Evolutionary conservation across 2,329 filamentous ascomycete species (phyloP).

Genomic region (Neonectria sp.): DNA sequence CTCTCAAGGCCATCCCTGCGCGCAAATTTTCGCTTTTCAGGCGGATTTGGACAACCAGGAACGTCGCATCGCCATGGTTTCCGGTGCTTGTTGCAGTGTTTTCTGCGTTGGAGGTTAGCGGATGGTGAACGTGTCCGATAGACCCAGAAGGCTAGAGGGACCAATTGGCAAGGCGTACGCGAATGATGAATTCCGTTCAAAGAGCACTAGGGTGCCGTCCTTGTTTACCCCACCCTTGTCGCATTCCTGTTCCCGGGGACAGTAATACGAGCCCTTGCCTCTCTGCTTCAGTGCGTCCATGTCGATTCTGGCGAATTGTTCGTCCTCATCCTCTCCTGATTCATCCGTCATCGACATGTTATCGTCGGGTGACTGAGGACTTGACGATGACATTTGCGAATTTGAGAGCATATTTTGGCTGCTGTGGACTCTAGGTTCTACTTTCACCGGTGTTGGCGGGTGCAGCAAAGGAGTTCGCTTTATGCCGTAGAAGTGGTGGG

Average conservation of each 20-base stretch:
- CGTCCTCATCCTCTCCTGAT: slow-evolving; percentile 52
- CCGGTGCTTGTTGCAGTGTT: slow-evolving; percentile 61
- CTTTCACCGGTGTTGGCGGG: slow-evolving; percentile 33
- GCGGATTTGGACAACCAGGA: slow-evolving; percentile 58
- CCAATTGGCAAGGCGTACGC: slow-evolving; percentile 48
- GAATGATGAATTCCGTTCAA: slow-evolving; percentile 61
- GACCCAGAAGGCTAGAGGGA: slow-evolving; percentile 21
- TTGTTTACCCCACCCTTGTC: slow-evolving; percentile 60
- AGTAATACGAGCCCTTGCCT: slow-evolving; percentile 57
- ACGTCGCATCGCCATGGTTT: slow-evolving; percentile 59
- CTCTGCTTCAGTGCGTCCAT: slow-evolving; percentile 58
- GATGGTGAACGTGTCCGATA: slow-evolving; percentile 18
- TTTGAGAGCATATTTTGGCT: slow-evolving; percentile 44
- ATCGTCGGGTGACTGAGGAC: slow-evolving; percentile 30
- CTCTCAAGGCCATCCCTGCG: slow-evolving; percentile 60
- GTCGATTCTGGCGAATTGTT: slow-evolving; percentile 54
- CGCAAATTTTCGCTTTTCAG: slow-evolving; percentile 59
- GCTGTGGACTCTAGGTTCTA: slow-evolving; percentile 41
- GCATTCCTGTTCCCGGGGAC: slow-evolving; percentile 54
- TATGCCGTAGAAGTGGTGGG: slow-evolving; percentile 42
- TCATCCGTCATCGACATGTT: slow-evolving; percentile 51
- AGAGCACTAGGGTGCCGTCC: slow-evolving; percentile 55
- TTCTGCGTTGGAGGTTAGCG: slow-evolving; percentile 49
- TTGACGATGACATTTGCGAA: slow-evolving; percentile 33
- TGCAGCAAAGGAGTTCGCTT: slow-evolving; percentile 38